phyloP scores from a whole-genome alignment of 768 basidiomycete species.

The Trametes coccinea region DNA sequence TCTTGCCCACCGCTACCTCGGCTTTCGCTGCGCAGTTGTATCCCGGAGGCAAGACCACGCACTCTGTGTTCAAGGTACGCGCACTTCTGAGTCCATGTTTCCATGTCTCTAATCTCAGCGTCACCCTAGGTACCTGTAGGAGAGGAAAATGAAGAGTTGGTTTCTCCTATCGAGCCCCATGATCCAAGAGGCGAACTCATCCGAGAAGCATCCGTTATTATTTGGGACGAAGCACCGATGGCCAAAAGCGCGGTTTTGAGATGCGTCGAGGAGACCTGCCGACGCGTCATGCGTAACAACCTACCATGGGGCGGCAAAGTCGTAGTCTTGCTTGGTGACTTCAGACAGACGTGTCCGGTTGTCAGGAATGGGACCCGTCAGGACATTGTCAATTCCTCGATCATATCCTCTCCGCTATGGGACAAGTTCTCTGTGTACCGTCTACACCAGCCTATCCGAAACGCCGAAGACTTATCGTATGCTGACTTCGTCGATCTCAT shows the following conservation, averaged over 20 bases:
- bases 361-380: constrained; percentile 31
- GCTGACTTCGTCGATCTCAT: constrained; percentile 40
- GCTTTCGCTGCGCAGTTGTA: constrained; percentile 44
- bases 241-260: constrained; percentile 36
- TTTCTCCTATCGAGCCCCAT: constrained; percentile 33
- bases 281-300: constrained; percentile 30
- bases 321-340: constrained; percentile 40
- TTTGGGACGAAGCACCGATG: constrained; percentile 48
- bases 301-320: constrained; percentile 40
- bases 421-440: constrained; percentile 28
- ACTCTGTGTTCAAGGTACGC: constrained; percentile 40
- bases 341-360: constrained; percentile 44
- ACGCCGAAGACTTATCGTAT: constrained; percentile 38
- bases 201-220: constrained; percentile 30
- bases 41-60: constrained; percentile 38
- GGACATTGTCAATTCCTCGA: constrained; percentile 38
- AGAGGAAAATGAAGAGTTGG: constrained; percentile 34
- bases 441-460: constrained; percentile 38
- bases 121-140: constrained; percentile 34
- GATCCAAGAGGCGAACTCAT: constrained; percentile 38
- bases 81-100: not conserved
- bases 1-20: constrained; percentile 39
- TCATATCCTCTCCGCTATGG: constrained; percentile 40
- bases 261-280: constrained; percentile 39
- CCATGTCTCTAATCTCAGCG: not conserved